Conservation (phyloP, 1,284 basidiomycete species). For the Tilletia indica region DNA sequence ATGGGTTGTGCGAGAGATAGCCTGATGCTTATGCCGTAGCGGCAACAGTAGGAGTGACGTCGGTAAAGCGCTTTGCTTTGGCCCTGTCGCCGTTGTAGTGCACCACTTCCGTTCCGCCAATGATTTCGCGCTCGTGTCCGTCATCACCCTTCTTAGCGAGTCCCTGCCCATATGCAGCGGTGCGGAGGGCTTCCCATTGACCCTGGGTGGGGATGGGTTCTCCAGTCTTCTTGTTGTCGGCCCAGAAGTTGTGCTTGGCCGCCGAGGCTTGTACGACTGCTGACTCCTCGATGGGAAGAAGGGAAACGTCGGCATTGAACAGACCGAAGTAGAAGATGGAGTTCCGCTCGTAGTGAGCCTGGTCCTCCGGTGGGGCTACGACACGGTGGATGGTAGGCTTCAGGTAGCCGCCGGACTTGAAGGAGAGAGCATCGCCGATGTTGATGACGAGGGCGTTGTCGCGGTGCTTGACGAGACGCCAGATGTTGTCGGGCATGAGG, state of each 20-base stretch:
- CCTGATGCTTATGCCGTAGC: neutral
- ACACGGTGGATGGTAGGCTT: constrained; percentile 58
- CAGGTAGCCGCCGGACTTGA: constrained; percentile 49
- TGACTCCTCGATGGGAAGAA: constrained; percentile 52
- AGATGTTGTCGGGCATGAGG: constrained; percentile 57
- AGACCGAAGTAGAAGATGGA: constrained; percentile 58
- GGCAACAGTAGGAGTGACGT: neutral
- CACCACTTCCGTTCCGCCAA: constrained; percentile 43
- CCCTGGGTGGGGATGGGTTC: constrained; percentile 46
- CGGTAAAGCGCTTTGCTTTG: neutral
- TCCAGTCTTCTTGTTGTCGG: constrained; percentile 28
- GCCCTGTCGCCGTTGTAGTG: constrained; percentile 34
- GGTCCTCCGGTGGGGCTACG: constrained; percentile 57
- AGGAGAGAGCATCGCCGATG: constrained; percentile 52
- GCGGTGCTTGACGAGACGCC: constrained; percentile 57
- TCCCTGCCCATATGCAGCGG: constrained; percentile 51
- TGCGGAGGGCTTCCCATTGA: constrained; percentile 50
- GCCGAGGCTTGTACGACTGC: constrained; percentile 38
- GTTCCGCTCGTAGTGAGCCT: constrained; percentile 55
- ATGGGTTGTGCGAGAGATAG: neutral
- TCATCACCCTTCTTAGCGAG: constrained; percentile 46
- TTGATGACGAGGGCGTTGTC: constrained; percentile 53
- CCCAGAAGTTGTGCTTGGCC: constrained; percentile 40
- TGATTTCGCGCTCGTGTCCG: constrained; percentile 50
- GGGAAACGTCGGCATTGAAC: constrained; percentile 54